Evolutionary conservation across 2,329 filamentous ascomycete species (phyloP), one percentile per base, ranked within the genome.

Genomic region (Chrysoporthe cubensis): DNA sequence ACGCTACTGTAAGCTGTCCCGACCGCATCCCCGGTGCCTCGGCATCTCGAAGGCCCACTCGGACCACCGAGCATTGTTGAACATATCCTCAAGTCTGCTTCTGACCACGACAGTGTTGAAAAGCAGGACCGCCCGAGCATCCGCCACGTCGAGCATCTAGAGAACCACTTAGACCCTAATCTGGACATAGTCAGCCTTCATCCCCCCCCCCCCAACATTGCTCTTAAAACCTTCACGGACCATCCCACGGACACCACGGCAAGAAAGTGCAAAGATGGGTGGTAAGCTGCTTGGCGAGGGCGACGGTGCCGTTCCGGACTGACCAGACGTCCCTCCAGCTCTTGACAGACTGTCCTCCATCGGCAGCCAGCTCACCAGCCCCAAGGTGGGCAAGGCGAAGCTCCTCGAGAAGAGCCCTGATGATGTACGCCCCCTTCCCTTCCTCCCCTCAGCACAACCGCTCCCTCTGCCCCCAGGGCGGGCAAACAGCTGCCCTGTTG

Each of bases 361-460:
- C 74, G 87, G 87, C 70, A 83, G 83, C 82, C 88, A 90, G 82
- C 80, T 90, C 75, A 74, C 81, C 68, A 82, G 82, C 71, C 77
- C 77, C 37, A 77, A 79, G 68, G 81, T 82, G 71, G 82, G 82
- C 72, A 80, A 77, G 71, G 85, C 86, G 69, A 86, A 82, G 78
- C 80, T 91, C 59, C 82, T 91, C 56, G 81, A 90, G 78, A 91
- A 91, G 82, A 84, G 83, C 77, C 82, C 89, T 66, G 88, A 91
- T 77, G 89, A 91, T 83, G 88, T 90, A 81, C 64, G 82, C 72
- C 48, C 16, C n/a, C 40, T 13, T 11, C 21, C 26, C n/a, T 3
- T 21, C 5, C 37, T n/a, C 9, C 34, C 46, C 34, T 32, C n/a
- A 37, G 1, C 54, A 40, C 32, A 26, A n/a, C 16, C 14, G n/a